phyloP scores from a whole-genome alignment of 2,329 filamentous ascomycete species.

The Trichoderma guizhouense region DNA sequence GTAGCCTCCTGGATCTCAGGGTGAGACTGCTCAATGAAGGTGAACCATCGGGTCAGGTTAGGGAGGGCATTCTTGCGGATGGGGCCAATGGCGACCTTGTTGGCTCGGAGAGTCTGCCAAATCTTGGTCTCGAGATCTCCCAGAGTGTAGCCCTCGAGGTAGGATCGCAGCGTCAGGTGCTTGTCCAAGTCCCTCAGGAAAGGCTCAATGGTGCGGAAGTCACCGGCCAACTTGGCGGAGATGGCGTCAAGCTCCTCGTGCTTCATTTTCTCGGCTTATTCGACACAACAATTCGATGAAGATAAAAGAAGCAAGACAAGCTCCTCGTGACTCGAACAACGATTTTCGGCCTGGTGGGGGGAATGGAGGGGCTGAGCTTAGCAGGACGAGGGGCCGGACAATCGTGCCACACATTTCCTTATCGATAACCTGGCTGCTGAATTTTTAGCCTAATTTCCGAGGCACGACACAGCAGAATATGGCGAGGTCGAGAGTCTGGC shows the following conservation, averaged over 20 bases:
- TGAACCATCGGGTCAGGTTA: slow-evolving; percentile 84
- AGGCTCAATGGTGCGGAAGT: slow-evolving; percentile 80
- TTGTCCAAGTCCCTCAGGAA: slow-evolving; percentile 76
- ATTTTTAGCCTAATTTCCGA: slow-evolving; percentile 28
- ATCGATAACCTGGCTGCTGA: slow-evolving; percentile 23
- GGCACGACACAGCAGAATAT: slow-evolving; percentile 20
- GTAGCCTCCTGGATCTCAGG: slow-evolving; percentile 70
- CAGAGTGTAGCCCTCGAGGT: slow-evolving; percentile 76
- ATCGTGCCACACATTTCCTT: slow-evolving; percentile 14
- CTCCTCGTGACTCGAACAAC: slow-evolving; percentile 25
- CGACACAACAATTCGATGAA: slow-evolving; percentile 3
- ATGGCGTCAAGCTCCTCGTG: slow-evolving; percentile 53
- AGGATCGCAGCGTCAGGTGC: slow-evolving; percentile 81
- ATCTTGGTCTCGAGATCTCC: slow-evolving; percentile 75
- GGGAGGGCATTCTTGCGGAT: slow-evolving; percentile 73
- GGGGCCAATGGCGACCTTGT: slow-evolving; percentile 78
- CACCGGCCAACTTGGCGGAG: slow-evolving; percentile 51
- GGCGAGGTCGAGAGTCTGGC: slow-evolving; percentile 6
- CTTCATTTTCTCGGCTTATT: slow-evolving; percentile 46
- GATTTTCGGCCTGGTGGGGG: slow-evolving; percentile 26
- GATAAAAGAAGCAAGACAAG: slow-evolving; percentile 7
- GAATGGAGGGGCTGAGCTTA: slow-evolving; percentile 24
- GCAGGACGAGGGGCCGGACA: slow-evolving; percentile 16
- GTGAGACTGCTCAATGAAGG: slow-evolving; percentile 76
- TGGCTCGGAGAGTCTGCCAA: slow-evolving; percentile 79